Base-by-base conservation (phyloP, 2,329 filamentous ascomycete genomes). In the Aspergillus quadricinctus region DNA sequence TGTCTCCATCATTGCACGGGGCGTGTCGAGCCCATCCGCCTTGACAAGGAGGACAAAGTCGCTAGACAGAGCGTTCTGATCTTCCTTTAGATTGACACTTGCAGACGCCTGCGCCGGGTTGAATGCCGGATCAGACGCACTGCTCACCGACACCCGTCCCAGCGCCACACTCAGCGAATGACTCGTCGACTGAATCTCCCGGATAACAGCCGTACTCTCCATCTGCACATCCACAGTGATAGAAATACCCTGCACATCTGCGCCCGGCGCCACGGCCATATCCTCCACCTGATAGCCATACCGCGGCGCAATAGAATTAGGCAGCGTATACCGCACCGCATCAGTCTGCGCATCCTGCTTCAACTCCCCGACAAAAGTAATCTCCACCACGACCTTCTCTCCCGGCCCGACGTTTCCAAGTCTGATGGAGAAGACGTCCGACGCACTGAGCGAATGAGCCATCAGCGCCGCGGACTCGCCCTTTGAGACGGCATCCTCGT, bases 281-380 rank as follows among this genome's bases (percentile, higher is more conserved):
- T 29, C 40, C 40, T 29, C 3, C 52, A 43, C 21, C 58, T 23
- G 28, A 53, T 62, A 62, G 11, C 85, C 85, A 69, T 89, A 91
- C 21, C 87, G 80, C 1, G 88, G 88, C 0, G 84, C 85, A 54
- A 92, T 86, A 49, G 70, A 73, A 0, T 82, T 88, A 0, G 88
- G 88, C 4, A 92, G 82, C 4, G 83, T 90, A 66, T 88, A 88
- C 6, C 87, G 81, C 27, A 88, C 76, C 5, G 86, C 86, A 64
- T 91, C 85, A 3, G 82, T 77, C 59, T 86, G 83, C 46, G 84
- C 81, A 65, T 90, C 87, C 61, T 90, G 85, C 72, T 89, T 89
- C 53, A 91, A 77, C 68, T 91, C 87, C 2, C 84, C 85, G 4
- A 89, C 77, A 59, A 88, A 90, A 0, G 78, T 83, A 54, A 90